Percentiles rank a stretch among this genome's conserved stretches.
phyloP scores from a whole-genome alignment of 768 basidiomycete genomes.

The Trametes meyenii region DNA sequence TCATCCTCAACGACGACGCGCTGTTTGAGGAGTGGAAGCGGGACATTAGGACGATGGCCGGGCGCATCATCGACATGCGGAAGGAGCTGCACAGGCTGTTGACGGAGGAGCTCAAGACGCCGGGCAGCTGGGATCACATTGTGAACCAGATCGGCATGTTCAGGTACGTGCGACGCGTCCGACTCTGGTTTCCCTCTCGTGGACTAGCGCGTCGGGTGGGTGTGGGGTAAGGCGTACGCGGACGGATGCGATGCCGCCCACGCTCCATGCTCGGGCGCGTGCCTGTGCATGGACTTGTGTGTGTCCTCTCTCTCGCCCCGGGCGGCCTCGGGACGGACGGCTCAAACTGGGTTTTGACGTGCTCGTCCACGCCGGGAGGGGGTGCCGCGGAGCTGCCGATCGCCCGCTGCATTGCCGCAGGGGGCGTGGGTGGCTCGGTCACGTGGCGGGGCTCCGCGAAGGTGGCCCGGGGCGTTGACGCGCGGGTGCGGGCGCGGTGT shows the following conservation, averaged over 20 bases:
- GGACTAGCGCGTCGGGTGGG: background rate
- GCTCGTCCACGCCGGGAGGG: background rate
- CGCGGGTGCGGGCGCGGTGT: background rate
- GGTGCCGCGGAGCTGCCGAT: background rate
- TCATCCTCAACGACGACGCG: slow-evolving; percentile 75
- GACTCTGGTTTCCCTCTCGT: background rate
- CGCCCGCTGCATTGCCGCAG: background rate
- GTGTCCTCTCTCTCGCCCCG: background rate
- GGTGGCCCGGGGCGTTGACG: background rate
- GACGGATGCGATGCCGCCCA: slow-evolving; percentile 5
- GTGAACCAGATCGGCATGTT: slow-evolving; percentile 97
- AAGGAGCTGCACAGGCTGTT: slow-evolving; percentile 72
- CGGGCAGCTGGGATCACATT: slow-evolving; percentile 96
- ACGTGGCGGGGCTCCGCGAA: slow-evolving; percentile 9
- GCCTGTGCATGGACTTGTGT: slow-evolving; percentile 20
- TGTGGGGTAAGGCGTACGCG: background rate
- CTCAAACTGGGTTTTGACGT: background rate
- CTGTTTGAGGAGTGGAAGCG: slow-evolving; percentile 88
- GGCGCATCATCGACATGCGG: slow-evolving; percentile 92
- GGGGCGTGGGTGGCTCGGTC: slow-evolving; percentile 1
- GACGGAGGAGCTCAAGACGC: slow-evolving; percentile 79
- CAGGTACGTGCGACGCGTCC: slow-evolving; percentile 54
- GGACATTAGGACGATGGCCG: slow-evolving; percentile 92
- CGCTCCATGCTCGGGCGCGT: background rate
- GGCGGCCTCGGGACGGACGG: background rate